Percentiles rank a stretch among this genome's conserved stretches.
These are phyloP conservation scores for Solanum chiquidenum DNA, from an alignment of 257 asterid genomes.

Conservation along the genomic window DNA sequence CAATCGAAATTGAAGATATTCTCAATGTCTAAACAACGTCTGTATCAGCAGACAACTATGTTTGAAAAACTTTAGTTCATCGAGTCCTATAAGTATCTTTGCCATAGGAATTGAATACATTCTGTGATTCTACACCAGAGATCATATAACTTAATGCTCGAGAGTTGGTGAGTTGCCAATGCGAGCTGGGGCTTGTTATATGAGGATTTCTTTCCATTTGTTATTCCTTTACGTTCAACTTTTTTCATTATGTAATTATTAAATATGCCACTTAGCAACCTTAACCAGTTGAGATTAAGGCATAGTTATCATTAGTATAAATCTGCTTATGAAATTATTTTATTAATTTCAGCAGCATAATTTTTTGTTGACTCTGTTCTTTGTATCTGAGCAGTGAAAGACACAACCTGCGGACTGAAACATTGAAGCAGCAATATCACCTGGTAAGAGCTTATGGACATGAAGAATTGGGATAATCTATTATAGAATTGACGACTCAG, in stretches of 20 bases:
- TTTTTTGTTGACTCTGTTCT: not conserved
- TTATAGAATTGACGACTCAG: not conserved
- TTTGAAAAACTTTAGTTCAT: not conserved
- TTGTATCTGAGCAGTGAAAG: constrained; percentile 42
- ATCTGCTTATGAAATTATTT: not conserved
- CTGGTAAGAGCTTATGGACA: constrained; percentile 36
- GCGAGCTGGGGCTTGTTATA: not conserved
- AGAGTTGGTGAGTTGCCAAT: not conserved
- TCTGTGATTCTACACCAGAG: not conserved
- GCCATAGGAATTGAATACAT: not conserved
- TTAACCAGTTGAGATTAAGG: not conserved
- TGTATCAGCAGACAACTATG: not conserved
- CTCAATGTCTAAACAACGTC: not conserved
- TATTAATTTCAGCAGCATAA: not conserved
- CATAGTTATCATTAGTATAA: not conserved
- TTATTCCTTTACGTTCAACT: not conserved
- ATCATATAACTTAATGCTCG: not conserved
- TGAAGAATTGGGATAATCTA: not conserved
- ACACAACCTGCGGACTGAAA: constrained; percentile 73
- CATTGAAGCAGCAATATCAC: constrained; percentile 69
- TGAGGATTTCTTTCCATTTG: not conserved
- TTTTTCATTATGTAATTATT: not conserved
- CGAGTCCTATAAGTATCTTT: not conserved
- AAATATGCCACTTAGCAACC: not conserved
- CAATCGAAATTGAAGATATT: not conserved